A percentile compares a stretch with the other conserved stretches of the same genome.
These are phyloP conservation scores for Graphilbum sp. DNA, from an alignment of 2,329 filamentous ascomycete species.

Conservation along the genomic window DNA sequence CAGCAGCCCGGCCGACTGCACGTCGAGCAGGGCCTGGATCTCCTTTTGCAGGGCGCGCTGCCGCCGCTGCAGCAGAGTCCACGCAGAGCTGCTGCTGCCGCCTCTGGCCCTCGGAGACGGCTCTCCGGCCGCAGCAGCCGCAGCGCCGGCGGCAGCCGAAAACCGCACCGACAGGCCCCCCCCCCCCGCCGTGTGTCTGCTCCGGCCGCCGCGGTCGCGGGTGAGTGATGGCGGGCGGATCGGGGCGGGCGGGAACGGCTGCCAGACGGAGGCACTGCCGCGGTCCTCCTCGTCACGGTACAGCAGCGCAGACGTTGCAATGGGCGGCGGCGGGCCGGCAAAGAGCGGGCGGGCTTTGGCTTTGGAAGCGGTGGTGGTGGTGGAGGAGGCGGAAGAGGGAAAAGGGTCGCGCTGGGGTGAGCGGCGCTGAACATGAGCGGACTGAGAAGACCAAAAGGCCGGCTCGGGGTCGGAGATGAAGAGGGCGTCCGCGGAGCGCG, in stretches of 20 bases:
- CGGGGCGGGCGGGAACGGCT: neutral
- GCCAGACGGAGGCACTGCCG: neutral
- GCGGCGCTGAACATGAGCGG: no score
- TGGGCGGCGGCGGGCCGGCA: slow-evolving; percentile 33
- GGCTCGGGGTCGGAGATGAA: slow-evolving; percentile 8
- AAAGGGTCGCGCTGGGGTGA: no score
- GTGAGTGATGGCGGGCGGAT: neutral
- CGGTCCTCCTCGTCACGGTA: slow-evolving; percentile 17
- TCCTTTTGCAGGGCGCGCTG: slow-evolving; percentile 29
- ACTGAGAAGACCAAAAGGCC: neutral
- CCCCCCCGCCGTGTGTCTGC: no score
- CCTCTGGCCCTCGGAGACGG: no score
- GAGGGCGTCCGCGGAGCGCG: slow-evolving; percentile 12
- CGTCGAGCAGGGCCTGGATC: slow-evolving; percentile 30
- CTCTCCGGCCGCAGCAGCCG: no score
- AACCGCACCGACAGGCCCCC: no score
- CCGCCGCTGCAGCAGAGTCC: slow-evolving; percentile 28
- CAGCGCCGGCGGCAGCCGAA: no score
- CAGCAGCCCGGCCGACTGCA: slow-evolving; percentile 28
- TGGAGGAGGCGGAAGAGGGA: no score
- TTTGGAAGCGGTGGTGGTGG: slow-evolving; percentile 5
- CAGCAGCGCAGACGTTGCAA: slow-evolving; percentile 25
- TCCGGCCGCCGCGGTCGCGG: no score
- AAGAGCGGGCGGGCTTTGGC: slow-evolving; percentile 21
- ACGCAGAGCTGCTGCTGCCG: slow-evolving; percentile 30